Conservation (phyloP, 495 filamentous ascomycete genomes). For the Xylaria longipes region DNA sequence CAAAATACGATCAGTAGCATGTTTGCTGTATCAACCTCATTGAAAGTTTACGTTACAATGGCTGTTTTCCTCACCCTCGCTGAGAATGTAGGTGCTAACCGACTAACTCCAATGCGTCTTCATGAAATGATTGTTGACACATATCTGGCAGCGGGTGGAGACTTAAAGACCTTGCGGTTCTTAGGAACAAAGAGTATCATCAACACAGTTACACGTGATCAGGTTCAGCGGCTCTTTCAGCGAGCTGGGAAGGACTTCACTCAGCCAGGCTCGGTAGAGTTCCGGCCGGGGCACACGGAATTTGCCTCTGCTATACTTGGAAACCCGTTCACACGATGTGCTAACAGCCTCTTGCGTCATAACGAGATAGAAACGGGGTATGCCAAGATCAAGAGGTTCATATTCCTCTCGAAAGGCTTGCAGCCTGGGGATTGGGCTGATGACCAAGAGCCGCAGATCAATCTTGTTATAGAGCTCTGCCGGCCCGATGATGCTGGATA, state of each 20-base stretch:
- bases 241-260: neutral
- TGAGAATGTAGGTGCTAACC: neutral
- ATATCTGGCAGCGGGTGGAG: constrained; percentile 16
- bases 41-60: neutral
- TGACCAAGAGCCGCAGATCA: neutral
- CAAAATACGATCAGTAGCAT: neutral
- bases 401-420: constrained; percentile 16
- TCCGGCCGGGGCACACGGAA: neutral
- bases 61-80: neutral
- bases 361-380: neutral
- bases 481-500: constrained; percentile 18
- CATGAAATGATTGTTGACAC: constrained; percentile 22
- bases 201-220: neutral
- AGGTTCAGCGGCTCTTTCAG: neutral
- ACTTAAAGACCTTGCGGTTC: constrained; percentile 9
- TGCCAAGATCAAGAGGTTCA: constrained; percentile 19
- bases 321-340: constrained; percentile 15
- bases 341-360: constrained; percentile 3
- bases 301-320: neutral
- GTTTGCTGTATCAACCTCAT: constrained; percentile 3
- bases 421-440: neutral
- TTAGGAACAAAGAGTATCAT: neutral
- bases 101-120: neutral
- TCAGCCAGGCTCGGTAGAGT: neutral
- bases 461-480: constrained; percentile 18